phyloP scores from a whole-genome alignment of 2,329 filamentous ascomycete species.

The Aspergillus transmontanensis region DNA sequence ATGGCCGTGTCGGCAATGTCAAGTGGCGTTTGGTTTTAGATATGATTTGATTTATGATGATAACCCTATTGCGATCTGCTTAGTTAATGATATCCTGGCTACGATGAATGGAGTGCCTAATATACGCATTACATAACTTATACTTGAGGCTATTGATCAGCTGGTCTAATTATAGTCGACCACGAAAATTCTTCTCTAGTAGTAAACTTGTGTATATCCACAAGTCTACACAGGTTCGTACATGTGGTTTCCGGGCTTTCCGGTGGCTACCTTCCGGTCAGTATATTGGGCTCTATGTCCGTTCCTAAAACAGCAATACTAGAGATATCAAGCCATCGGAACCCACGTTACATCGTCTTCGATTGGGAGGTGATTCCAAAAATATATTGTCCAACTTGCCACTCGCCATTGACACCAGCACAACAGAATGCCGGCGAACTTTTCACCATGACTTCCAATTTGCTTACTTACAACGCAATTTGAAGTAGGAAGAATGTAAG shows the following conservation, averaged over 20 bases:
- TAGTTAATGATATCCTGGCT: neutral
- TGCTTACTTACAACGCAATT: no score
- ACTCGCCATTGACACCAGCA: neutral
- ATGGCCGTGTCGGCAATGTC: neutral
- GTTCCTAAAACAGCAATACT: neutral
- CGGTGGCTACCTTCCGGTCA: neutral
- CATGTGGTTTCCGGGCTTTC: neutral
- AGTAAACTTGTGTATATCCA: neutral
- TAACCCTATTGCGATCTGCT: slow-evolving; percentile 3
- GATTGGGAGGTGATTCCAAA: neutral
- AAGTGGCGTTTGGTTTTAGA: neutral
- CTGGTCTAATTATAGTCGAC: neutral
- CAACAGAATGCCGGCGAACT: neutral
- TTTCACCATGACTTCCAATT: neutral
- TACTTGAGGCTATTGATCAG: neutral
- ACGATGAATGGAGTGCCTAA: neutral
- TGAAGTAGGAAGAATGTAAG: no score
- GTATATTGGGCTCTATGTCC: neutral
- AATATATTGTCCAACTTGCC: neutral
- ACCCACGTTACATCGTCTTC: neutral
- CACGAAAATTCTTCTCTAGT: neutral
- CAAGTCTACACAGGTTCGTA: neutral
- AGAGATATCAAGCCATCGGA: neutral
- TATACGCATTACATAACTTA: neutral
- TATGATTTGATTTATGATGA: neutral